Conservation (phyloP, 495 filamentous ascomycete species). For the Chaetomium tenue region DNA sequence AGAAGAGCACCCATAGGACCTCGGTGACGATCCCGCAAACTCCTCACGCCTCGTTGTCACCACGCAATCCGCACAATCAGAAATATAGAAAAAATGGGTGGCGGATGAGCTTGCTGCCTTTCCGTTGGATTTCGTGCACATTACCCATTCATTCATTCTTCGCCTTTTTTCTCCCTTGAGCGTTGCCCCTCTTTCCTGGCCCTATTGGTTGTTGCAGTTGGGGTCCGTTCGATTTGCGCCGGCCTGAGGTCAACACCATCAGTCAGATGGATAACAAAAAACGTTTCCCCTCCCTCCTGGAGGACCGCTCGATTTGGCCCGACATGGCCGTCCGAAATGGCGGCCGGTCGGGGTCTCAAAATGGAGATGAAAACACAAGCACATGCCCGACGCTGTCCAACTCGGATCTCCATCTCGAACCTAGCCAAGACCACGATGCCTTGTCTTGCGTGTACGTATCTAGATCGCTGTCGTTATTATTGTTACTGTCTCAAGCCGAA, state of each 20-base stretch:
- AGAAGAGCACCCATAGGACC: conserved; percentile 24
- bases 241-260: background rate
- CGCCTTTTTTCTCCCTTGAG: conserved; percentile 2
- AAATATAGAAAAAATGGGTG: conserved; percentile 41
- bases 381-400: conserved; percentile 17
- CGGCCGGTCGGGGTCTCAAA: background rate
- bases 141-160: conserved; percentile 22
- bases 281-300: conserved; percentile 33
- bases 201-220: background rate
- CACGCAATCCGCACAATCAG: conserved; percentile 1
- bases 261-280: conserved; percentile 36
- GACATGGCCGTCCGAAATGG: conserved; percentile 21
- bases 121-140: conserved; percentile 19
- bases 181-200: conserved; percentile 6
- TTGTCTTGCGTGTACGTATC: conserved; percentile 40
- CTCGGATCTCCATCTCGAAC: conserved; percentile 5
- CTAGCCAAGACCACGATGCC: conserved; percentile 11
- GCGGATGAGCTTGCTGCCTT: conserved; percentile 31
- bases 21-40: conserved; percentile 26
- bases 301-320: conserved; percentile 31
- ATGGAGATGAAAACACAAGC: conserved; percentile 12
- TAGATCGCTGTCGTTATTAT: background rate
- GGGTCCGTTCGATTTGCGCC: background rate
- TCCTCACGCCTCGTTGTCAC: conserved; percentile 21
- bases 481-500: background rate